These are phyloP conservation scores for Myriosclerotinia duriaeana DNA, from an alignment of 2,329 filamentous ascomycete genomes.

Conservation along the genomic window DNA sequence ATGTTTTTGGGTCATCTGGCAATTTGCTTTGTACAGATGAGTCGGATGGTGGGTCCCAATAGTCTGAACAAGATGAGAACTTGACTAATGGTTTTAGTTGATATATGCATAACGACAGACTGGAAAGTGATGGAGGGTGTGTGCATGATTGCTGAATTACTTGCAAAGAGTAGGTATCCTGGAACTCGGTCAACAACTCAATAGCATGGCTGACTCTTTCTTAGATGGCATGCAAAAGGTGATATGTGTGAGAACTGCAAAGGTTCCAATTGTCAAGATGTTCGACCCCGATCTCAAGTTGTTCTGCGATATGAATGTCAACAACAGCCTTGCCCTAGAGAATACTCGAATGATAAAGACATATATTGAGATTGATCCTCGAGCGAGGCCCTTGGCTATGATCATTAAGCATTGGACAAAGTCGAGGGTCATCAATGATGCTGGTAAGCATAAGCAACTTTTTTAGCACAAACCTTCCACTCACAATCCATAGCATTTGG, in stretches of 20 bases:
- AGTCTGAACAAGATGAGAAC: background rate
- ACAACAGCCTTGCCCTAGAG: conserved; percentile 90
- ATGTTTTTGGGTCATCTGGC: conserved; percentile 96
- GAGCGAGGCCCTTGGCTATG: conserved; percentile 91
- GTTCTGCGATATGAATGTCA: conserved; percentile 97
- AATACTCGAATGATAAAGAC: conserved; percentile 98
- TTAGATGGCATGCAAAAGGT: conserved; percentile 95
- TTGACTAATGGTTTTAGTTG: conserved; percentile 58
- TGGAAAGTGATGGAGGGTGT: conserved; percentile 86
- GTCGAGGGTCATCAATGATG: conserved; percentile 88
- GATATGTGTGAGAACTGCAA: conserved; percentile 89
- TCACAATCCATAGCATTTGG: conserved; percentile 66
- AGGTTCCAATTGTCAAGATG: conserved; percentile 97
- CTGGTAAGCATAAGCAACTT: conserved; percentile 66
- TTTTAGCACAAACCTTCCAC: conserved; percentile 21
- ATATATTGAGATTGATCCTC: conserved; percentile 89
- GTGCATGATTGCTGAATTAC: conserved; percentile 82
- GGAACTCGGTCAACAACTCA: conserved; percentile 25
- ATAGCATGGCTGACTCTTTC: conserved; percentile 41
- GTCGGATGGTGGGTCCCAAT: conserved; percentile 77
- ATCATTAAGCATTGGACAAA: conserved; percentile 98
- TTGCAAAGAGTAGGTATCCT: conserved; percentile 72
- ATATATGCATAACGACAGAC: conserved; percentile 93
- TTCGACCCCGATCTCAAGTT: conserved; percentile 92
- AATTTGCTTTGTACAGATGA: conserved; percentile 93